phyloP scores from a whole-genome alignment of 1,139 yeast genomes.

The Pichia terricola region DNA sequence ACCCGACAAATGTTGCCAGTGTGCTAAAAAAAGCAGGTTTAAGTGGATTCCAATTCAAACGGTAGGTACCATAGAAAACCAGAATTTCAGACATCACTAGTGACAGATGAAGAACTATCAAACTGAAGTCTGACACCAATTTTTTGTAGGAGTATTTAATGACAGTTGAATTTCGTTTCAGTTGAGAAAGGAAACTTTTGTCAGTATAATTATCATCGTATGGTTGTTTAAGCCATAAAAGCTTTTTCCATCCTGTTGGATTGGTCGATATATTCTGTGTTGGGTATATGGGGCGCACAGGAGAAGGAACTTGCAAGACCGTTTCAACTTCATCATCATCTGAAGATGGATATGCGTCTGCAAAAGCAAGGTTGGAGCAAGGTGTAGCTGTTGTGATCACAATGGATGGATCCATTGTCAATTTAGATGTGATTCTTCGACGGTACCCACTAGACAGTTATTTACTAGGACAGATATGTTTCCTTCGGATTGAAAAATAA shows the following conservation, averaged over 20 bases:
- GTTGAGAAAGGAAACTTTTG: slow-evolving; percentile 63
- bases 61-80: slow-evolving; percentile 51
- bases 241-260: slow-evolving; percentile 54
- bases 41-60: slow-evolving; percentile 36
- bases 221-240: slow-evolving; percentile 79
- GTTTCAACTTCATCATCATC: too few relatives aligned
- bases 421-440: too few relatives aligned
- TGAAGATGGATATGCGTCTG: too few relatives aligned
- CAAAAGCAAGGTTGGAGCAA: too few relatives aligned
- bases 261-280: too few relatives aligned
- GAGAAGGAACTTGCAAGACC: too few relatives aligned
- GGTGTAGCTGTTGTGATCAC: too few relatives aligned
- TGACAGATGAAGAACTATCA: slow-evolving; percentile 58
- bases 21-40: slow-evolving; percentile 28
- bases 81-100: slow-evolving; percentile 50
- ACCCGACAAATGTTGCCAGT: slow-evolving; percentile 26
- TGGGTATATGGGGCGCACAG: too few relatives aligned
- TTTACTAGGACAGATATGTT: too few relatives aligned
- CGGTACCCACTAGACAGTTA: too few relatives aligned
- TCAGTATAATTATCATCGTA: slow-evolving; percentile 92
- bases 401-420: too few relatives aligned
- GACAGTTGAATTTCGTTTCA: slow-evolving; percentile 70
- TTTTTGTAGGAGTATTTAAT: slow-evolving; percentile 55
- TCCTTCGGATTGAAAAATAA: too few relatives aligned
- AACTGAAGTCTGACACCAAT: slow-evolving; percentile 57